phyloP scores from a whole-genome alignment of 1,139 yeast genomes.

The Diutina rugosa region DNA sequence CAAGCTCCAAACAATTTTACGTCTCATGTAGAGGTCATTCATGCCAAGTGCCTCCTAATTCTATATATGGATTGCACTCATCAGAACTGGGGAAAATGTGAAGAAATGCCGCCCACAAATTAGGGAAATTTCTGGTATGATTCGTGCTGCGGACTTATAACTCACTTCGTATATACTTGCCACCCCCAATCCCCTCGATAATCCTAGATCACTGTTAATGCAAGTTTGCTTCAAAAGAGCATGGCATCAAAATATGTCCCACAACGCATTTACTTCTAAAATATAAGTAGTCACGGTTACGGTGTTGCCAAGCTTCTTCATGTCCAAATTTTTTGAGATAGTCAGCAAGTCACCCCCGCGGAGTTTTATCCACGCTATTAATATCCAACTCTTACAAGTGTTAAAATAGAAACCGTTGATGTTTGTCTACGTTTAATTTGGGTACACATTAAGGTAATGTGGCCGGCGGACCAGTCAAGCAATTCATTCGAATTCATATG shows the following conservation, averaged over 20 bases:
- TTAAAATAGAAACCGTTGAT: no score
- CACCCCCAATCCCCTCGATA: background rate
- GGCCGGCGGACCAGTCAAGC: no score
- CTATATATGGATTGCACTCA: no score
- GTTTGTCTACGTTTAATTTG: no score
- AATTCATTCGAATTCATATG: no score
- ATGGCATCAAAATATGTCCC: background rate
- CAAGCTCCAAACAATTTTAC: no score
- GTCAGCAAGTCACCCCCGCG: background rate
- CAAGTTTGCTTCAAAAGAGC: background rate
- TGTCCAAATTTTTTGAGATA: background rate
- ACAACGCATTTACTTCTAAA: background rate
- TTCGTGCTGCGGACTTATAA: background rate
- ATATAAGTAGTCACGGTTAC: background rate
- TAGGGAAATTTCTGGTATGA: background rate
- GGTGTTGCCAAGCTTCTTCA: background rate
- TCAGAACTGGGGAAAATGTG: no score
- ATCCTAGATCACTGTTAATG: background rate
- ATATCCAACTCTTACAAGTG: no score
- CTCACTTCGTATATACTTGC: background rate
- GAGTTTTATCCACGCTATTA: background rate
- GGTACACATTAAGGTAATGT: no score
- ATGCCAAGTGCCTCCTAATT: no score
- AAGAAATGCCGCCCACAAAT: no score
- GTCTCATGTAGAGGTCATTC: no score